A percentile compares a stretch with the other conserved stretches of the same genome.
Evolutionary conservation across 768 basidiomycete genomes (phyloP).

Genomic region (Naematelia encephala): DNA sequence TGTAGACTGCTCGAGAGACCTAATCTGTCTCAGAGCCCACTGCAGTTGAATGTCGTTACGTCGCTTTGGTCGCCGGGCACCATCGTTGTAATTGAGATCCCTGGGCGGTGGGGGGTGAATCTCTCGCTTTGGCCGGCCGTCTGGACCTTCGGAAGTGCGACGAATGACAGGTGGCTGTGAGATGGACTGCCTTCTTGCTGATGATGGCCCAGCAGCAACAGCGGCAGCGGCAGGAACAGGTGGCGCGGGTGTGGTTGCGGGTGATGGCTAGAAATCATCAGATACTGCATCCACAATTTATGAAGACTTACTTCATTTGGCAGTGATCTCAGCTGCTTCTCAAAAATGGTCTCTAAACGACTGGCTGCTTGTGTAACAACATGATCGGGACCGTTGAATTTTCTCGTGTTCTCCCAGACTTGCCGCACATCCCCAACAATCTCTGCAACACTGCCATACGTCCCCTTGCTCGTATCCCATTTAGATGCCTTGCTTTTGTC

Average conservation of each 20-base stretch:
- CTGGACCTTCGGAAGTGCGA: constrained; percentile 56
- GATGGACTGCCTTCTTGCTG: constrained; percentile 67
- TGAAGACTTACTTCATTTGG: constrained; percentile 71
- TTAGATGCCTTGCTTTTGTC: constrained; percentile 42
- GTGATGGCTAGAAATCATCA: constrained; percentile 6
- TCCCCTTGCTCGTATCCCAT: constrained; percentile 45
- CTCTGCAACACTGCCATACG: constrained; percentile 69
- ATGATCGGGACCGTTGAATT: constrained; percentile 93
- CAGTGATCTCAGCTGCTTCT: constrained; percentile 80
- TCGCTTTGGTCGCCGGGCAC: constrained; percentile 56
- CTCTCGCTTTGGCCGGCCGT: constrained; percentile 85
- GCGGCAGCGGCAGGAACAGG: constrained; percentile 24
- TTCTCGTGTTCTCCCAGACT: constrained; percentile 80
- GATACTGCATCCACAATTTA: neutral
- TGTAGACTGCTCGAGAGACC: constrained; percentile 69
- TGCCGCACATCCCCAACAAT: constrained; percentile 80
- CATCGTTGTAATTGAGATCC: constrained; percentile 76
- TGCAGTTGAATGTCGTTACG: constrained; percentile 75
- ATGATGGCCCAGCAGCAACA: constrained; percentile 18
- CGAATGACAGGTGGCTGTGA: constrained; percentile 72
- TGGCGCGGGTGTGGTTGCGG: constrained; percentile 18
- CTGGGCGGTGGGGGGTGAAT: constrained; percentile 93
- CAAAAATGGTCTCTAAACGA: constrained; percentile 76
- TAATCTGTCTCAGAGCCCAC: constrained; percentile 72
- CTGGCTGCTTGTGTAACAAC: constrained; percentile 73